Base-by-base conservation (phyloP, 306 rosid species). In the Quercus cerris region DNA sequence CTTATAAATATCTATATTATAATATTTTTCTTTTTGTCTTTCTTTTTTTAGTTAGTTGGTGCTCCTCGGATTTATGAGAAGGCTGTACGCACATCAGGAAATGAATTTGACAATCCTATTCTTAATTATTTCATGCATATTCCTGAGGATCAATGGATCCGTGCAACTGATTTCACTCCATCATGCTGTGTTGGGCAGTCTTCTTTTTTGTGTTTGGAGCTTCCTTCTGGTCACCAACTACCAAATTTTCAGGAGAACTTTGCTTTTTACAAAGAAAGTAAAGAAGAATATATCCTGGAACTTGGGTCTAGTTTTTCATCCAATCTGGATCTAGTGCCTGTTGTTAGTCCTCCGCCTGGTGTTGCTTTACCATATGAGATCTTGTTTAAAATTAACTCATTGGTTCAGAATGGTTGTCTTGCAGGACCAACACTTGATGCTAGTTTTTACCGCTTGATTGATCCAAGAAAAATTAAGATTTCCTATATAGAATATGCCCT, bases 121-220 rank as follows among this genome's bases (percentile, higher is more conserved):
- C 4, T 28, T 80, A 89, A 86, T 80, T 94, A 4, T 71, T 83
- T 0, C 51, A 56, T 3, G 79, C 87, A 90, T 18, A 11, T 5
- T n/a, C 80, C 77, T 46, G 91, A 90, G 76, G 96, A 88, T 3
- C 87, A 89, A 13, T 94, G 97, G 96, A 76, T 88, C 57, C 83
- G 97, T 57, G 71, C 94, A 61, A 79, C 67, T 74, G 98, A 94
- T 89, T 92, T 94, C 82, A 89, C 98, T 79, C 86, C 84, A 22
- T 52, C 20, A 15, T 51, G 77, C 30, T 44, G 79, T 64, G 88
- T 94, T 73, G 97, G 97, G 41, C 93, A 94, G 85, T 94, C 97
- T 59, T 86, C 91, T 25, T 78, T 88, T 71, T 6, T 94, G 57
- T 91, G 91, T 77, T 75, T 94, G 71, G 92, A 86, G 88, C 83